A percentile compares a stretch with the other conserved stretches of the same genome.
Conservation (phyloP, 179 eudicot species). For the Amaranthus tricolor region DNA sequence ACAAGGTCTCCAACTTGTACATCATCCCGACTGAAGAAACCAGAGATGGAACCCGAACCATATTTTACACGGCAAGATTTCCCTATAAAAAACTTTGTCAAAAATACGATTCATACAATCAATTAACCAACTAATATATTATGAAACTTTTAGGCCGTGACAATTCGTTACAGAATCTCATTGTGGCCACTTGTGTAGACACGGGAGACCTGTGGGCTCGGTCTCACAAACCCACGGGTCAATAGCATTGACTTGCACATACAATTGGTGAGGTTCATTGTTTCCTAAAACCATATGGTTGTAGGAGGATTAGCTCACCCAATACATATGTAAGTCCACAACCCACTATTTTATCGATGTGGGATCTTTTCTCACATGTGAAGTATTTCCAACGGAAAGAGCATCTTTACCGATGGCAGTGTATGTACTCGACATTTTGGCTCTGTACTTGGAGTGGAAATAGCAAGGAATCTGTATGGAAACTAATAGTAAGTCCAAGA, state of each 20-base stretch:
- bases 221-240: too few species aligned
- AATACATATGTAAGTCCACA: too few species aligned
- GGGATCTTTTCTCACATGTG: too few species aligned
- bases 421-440: conserved; percentile 56
- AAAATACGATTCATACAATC: background rate
- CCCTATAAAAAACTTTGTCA: conserved; percentile 37
- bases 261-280: too few species aligned
- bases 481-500: conserved; percentile 7
- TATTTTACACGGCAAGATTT: conserved; percentile 47
- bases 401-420: conserved; percentile 43
- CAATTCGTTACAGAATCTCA: too few species aligned
- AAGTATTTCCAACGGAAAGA: background rate
- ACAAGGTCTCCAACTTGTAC: conserved; percentile 64
- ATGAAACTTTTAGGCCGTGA: background rate
- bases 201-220: too few species aligned
- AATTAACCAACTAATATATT: background rate
- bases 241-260: too few species aligned
- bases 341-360: too few species aligned
- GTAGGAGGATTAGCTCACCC: too few species aligned
- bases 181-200: too few species aligned
- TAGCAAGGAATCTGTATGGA: conserved; percentile 66
- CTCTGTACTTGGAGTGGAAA: conserved; percentile 65
- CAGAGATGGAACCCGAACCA: conserved; percentile 72
- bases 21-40: conserved; percentile 78
- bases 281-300: too few species aligned